Base-by-base conservation (phyloP, 345 rosid species). In the Durio zibethinus region DNA sequence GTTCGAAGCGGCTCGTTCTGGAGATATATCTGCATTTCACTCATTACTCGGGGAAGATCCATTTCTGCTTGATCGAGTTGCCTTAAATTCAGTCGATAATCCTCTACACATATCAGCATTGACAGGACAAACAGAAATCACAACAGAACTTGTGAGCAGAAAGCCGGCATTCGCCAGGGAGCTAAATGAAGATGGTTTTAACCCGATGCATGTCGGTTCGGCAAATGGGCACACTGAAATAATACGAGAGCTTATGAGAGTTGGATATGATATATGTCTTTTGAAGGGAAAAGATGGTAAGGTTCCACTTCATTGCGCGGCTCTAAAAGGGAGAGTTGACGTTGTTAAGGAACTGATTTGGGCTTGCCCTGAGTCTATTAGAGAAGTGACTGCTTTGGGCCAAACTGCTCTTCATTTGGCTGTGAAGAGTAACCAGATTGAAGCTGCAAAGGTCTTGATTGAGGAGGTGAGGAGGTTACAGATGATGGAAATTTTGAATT, bases 361-460 rank as follows among this genome's bases (percentile, higher is more conserved):
- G 15, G 81, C 88, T 35, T 77, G 83, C 43, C 81, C 85, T 0
- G 60, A 50, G 14, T 79, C 82, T 11, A 31, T 81, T 52, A 81
- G 69, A 75, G 62, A 76, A 61, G 70, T 79, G 60, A 82, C 82
- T 0, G 79, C 72, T 72, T 75, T 66, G 35, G 77, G 82, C 0
- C 86, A 86, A 74, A 86, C 86, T 2, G 77, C 42, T 59, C 73
- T 86, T 76, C 86, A 86, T 78, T 80, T 84, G 18, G 82, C 84
- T 4, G 83, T 84, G 76, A 82, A 80, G 7, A 82, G 3, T 16
- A 40, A 38, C 73, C 83, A 79, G 84, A 81, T 80, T 11, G 82
- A 84, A 40, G 86, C 71, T 1, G 78, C 85, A 25, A 75, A 47
- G 74, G 63, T 38, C 25, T 70, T 83, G 73, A 54, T 86, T 21